Percentiles rank a stretch among this genome's conserved stretches.
Conservation (phyloP, 2,329 filamentous ascomycete species). For the Neurospora sp. region DNA sequence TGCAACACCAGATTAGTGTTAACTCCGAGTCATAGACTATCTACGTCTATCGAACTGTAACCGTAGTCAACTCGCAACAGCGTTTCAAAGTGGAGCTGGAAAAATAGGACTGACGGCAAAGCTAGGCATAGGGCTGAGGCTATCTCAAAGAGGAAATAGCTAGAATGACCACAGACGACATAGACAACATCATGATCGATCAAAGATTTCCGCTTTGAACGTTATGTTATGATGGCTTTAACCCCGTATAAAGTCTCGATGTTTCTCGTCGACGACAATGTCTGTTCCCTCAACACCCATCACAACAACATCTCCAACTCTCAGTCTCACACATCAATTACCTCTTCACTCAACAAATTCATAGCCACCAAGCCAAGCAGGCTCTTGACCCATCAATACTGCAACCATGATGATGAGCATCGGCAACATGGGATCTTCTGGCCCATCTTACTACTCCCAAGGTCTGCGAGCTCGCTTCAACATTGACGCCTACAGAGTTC, state of each 20-base stretch:
- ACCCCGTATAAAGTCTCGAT: not conserved
- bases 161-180: not conserved
- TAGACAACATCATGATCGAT: not conserved
- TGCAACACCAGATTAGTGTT: not conserved
- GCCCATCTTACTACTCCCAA: slow-evolving; percentile 10
- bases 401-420: not conserved
- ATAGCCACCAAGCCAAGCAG: not conserved
- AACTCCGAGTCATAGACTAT: not conserved
- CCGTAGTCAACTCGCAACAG: not conserved
- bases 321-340: not conserved
- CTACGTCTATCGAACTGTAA: not conserved
- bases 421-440: not conserved
- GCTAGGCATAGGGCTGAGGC: not conserved
- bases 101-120: not conserved
- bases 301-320: not conserved
- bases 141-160: not conserved
- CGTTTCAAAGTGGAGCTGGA: not conserved
- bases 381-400: not conserved
- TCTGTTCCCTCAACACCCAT: not conserved
- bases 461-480: slow-evolving; percentile 13
- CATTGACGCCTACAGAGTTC: slow-evolving; percentile 10
- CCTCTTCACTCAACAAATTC: not conserved
- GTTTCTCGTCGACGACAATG: not conserved
- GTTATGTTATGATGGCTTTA: not conserved
- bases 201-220: not conserved